Evolutionary conservation across 768 basidiomycete species (phyloP), one percentile per base, ranked within the genome.

Genomic region (Leccinum sublutescens): DNA sequence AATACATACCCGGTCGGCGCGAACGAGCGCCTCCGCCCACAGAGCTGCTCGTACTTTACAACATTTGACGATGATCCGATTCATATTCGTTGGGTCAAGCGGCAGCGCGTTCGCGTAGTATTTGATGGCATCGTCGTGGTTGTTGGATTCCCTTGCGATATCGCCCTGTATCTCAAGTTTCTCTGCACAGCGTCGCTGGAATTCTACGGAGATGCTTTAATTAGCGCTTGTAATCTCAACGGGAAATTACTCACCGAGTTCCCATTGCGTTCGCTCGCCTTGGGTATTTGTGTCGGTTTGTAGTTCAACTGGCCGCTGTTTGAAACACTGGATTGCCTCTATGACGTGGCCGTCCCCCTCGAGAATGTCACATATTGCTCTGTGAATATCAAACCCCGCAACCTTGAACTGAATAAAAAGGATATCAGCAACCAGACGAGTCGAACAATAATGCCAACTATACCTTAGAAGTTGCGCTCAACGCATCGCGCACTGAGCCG

Each of bases 381-480:
- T 47, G 6, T 54, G 56, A 2, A 56, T 8, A 12, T 23, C 11
- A 11, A 55, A 55, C 5, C 2, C 27, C 1, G 61, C 38, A 34
- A 62, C 3, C 23, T 50, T 54, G 52, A 62, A 61, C 59, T 62
- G 8, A 17, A 11, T 4, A 27, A 1, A 29, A 27, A 45, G 15
- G 2, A n/a, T 11, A 19, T n/a, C 5, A 14, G 25, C 1, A 27
- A 38, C 3, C 4, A 3, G 7, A 5, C 11, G 3, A 31, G 8
- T 4, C 2, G 34, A 19, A 17, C 1, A 5, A 40, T 33, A 9
- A 21, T 5, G 4, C 27, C 5, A 31, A 4, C 21, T n/a, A 34
- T 52, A 62, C 61, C 45, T 53, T 50, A 19, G 47, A 3, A 10
- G 52, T 3, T 11, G 36, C 40, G 11, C 34, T 21, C 17, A 61